Evolutionary conservation across 495 filamentous ascomycete species (phyloP).

Genomic region (Friedmanniomyces simplex): DNA sequence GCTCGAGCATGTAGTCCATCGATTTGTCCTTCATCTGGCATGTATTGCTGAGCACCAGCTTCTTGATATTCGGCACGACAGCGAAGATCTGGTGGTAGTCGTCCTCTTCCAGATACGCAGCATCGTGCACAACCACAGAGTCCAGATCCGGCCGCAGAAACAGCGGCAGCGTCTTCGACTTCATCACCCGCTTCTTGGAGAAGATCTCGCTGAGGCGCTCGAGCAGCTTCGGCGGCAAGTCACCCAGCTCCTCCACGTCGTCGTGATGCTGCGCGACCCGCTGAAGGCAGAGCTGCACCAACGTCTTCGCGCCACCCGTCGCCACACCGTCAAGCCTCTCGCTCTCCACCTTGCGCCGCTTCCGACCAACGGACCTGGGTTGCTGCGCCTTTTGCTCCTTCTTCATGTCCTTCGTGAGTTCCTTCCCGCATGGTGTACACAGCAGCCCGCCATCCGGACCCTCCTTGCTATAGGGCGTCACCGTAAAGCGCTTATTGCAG

Average conservation of each 20-base stretch:
- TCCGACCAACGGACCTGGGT: constrained; percentile 46
- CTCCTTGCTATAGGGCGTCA: constrained; percentile 80
- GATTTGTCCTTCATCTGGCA: constrained; percentile 77
- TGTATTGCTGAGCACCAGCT: constrained; percentile 65
- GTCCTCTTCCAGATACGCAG: constrained; percentile 57
- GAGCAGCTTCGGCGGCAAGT: constrained; percentile 55
- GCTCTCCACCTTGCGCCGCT: constrained; percentile 59
- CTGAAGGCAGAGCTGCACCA: constrained; percentile 73
- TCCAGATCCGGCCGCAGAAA: constrained; percentile 62
- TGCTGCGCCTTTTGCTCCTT: constrained; percentile 47
- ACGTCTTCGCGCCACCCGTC: constrained; percentile 54
- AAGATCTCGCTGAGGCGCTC: constrained; percentile 71
- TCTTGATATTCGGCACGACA: constrained; percentile 53
- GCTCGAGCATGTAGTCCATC: constrained; percentile 66
- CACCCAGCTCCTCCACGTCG: constrained; percentile 73
- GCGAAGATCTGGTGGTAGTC: constrained; percentile 75
- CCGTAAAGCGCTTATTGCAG: constrained; percentile 83
- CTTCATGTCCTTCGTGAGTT: constrained; percentile 46
- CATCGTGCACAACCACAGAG: constrained; percentile 68
- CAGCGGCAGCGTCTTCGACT: constrained; percentile 57
- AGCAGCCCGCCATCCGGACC: constrained; percentile 73
- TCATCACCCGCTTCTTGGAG: constrained; percentile 65
- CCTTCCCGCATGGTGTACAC: constrained; percentile 76
- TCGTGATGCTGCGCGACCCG: constrained; percentile 73
- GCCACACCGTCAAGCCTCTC: constrained; percentile 66